A percentile compares a stretch with the other conserved stretches of the same genome.
Conservation (phyloP, 805 yeast species). For the Sugiyamaella smithiae region DNA sequence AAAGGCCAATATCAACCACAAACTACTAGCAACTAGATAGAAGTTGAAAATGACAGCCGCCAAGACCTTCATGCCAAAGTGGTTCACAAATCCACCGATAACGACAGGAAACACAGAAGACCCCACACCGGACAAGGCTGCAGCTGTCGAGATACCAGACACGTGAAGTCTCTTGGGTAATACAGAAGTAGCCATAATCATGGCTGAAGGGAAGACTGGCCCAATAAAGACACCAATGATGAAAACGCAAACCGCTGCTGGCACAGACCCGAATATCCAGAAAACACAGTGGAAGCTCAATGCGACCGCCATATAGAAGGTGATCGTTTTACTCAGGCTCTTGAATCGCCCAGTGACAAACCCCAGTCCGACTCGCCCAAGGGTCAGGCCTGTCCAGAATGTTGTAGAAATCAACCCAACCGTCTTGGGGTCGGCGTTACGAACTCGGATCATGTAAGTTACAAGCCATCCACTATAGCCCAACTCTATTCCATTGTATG, state of each 20-base stretch:
- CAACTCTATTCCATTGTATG: slow-evolving; percentile 68
- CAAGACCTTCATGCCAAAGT: slow-evolving; percentile 16
- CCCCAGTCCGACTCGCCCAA: slow-evolving; percentile 55
- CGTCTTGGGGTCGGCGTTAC: slow-evolving; percentile 44
- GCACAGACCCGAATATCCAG: slow-evolving; percentile 44
- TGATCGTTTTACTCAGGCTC: slow-evolving; percentile 24
- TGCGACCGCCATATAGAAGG: slow-evolving; percentile 36
- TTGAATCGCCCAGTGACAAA: slow-evolving; percentile 37
- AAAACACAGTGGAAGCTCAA: slow-evolving; percentile 41
- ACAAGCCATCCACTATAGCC: slow-evolving; percentile 68
- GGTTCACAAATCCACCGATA: slow-evolving; percentile 45
- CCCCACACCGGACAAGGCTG: slow-evolving; percentile 80
- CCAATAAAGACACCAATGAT: slow-evolving; percentile 61
- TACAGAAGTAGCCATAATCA: slow-evolving; percentile 61
- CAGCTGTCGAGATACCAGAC: slow-evolving; percentile 66
- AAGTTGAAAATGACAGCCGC: slow-evolving; percentile 16
- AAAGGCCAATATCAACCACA: slow-evolving; percentile 16
- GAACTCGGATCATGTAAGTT: slow-evolving; percentile 54
- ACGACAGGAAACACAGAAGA: slow-evolving; percentile 69
- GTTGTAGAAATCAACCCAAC: slow-evolving; percentile 67
- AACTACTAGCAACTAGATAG: slow-evolving; percentile 9
- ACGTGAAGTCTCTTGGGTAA: slow-evolving; percentile 61
- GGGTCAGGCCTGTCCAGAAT: slow-evolving; percentile 67
- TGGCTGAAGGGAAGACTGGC: slow-evolving; percentile 70
- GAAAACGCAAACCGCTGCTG: slow-evolving; percentile 46